Conservation (phyloP, 2,329 filamentous ascomycete genomes). For the Botrytis paeoniae region DNA sequence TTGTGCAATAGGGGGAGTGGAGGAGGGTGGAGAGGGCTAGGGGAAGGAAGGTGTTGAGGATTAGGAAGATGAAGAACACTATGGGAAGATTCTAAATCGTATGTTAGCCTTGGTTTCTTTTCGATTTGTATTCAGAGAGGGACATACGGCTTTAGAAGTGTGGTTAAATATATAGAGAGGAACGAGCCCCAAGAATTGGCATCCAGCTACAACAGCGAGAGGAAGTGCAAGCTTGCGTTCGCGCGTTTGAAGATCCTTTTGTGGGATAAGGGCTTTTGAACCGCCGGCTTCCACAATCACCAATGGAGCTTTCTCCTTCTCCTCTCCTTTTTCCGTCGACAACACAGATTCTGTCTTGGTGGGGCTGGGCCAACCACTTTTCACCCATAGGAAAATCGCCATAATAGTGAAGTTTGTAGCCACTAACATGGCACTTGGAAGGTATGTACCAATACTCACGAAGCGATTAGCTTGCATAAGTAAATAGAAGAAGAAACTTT, state of each 20-base stretch:
- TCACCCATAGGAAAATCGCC: constrained; percentile 90
- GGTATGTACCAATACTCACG: constrained; percentile 95
- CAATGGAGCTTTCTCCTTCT: constrained; percentile 37
- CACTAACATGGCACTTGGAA: constrained; percentile 95
- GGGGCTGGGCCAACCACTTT: constrained; percentile 59
- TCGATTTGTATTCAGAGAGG: neutral
- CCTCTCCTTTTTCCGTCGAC: constrained; percentile 26
- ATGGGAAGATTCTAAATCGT: constrained; percentile 52
- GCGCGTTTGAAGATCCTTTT: constrained; percentile 27
- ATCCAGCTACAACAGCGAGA: constrained; percentile 65
- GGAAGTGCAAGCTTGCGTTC: constrained; percentile 66
- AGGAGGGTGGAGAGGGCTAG: constrained; percentile 55
- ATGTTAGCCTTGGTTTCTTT: constrained; percentile 3
- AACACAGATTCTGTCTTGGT: constrained; percentile 16
- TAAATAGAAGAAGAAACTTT: constrained; percentile 99
- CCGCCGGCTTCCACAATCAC: constrained; percentile 27
- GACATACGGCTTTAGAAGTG: constrained; percentile 57
- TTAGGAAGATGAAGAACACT: constrained; percentile 57
- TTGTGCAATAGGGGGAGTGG: constrained; percentile 43
- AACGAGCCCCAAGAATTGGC: constrained; percentile 74
- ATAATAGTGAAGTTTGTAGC: constrained; percentile 95
- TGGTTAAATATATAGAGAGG: constrained; percentile 88
- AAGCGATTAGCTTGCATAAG: constrained; percentile 89
- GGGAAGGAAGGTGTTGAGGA: constrained; percentile 55
- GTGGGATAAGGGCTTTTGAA: constrained; percentile 30